Conservation (phyloP, 768 basidiomycete genomes). For the Mycena filopes region DNA sequence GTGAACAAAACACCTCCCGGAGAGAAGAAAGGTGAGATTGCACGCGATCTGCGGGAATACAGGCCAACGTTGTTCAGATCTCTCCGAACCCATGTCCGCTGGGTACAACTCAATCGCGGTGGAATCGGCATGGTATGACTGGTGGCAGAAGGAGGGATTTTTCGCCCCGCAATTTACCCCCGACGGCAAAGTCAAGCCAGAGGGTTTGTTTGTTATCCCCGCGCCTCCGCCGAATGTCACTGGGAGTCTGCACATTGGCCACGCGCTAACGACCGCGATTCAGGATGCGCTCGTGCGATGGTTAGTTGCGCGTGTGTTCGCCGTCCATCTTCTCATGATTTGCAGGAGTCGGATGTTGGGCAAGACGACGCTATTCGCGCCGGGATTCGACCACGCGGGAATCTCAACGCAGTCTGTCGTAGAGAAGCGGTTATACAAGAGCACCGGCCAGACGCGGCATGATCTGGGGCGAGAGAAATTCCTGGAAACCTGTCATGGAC, state of each 20-base stretch:
- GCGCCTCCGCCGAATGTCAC: conserved; percentile 97
- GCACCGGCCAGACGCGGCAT: conserved; percentile 84
- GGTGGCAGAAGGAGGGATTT: conserved; percentile 94
- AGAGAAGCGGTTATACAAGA: conserved; percentile 90
- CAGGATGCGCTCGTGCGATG: conserved; percentile 93
- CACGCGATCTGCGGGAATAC: background rate
- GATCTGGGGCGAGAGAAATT: conserved; percentile 96
- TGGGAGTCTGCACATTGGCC: conserved; percentile 94
- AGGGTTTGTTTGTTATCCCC: conserved; percentile 86
- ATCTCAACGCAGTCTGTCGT: conserved; percentile 99
- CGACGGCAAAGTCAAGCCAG: conserved; percentile 67
- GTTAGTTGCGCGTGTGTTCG: conserved; percentile 55
- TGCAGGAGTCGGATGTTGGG: conserved; percentile 95
- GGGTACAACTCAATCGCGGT: conserved; percentile 96
- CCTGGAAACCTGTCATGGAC: conserved; percentile 87
- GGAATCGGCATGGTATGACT: conserved; percentile 97
- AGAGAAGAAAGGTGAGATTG: conserved; percentile 86
- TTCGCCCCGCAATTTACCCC: conserved; percentile 79
- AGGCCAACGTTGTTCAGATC: conserved; percentile 60
- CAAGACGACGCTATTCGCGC: conserved; percentile 87
- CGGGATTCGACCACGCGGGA: conserved; percentile 98
- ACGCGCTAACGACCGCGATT: conserved; percentile 90
- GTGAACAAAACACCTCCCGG: conserved; percentile 91
- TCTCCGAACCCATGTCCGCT: conserved; percentile 87
- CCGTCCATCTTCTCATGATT: conserved; percentile 1